phyloP scores from a whole-genome alignment of 768 basidiomycete genomes.

The Kwoniella pini region DNA sequence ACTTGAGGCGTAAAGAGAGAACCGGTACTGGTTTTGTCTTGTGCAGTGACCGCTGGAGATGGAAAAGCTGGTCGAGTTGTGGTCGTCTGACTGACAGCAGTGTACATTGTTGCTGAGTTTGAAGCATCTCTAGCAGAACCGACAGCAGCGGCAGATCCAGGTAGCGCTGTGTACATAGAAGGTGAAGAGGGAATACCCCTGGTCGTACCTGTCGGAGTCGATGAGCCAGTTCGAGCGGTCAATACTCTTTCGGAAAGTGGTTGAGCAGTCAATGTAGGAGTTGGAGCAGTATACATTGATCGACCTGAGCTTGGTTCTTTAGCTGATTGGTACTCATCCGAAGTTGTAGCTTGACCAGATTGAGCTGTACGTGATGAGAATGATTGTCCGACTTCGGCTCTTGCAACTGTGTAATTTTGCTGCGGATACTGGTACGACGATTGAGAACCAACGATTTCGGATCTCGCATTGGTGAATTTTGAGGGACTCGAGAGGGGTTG shows the following conservation, averaged over 20 bases:
- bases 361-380: neutral
- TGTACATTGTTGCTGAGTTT: neutral
- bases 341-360: neutral
- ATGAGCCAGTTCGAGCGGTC: slow-evolving; percentile 1
- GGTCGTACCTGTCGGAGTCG: neutral
- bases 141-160: slow-evolving; percentile 4
- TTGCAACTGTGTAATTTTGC: neutral
- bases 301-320: slow-evolving; percentile 1
- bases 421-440: neutral
- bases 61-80: slow-evolving; percentile 1
- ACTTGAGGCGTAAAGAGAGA: slow-evolving; percentile 4
- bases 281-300: slow-evolving; percentile 11
- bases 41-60: neutral
- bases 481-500: slow-evolving; percentile 6
- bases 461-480: slow-evolving; percentile 11
- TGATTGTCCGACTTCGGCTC: neutral
- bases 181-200: slow-evolving; percentile 2
- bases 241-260: slow-evolving; percentile 4
- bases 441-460: slow-evolving; percentile 1
- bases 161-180: slow-evolving; percentile 4
- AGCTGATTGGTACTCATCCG: neutral
- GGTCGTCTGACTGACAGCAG: neutral
- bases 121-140: slow-evolving; percentile 1
- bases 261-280: neutral
- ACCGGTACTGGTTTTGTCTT: neutral